Evolutionary conservation across 1,284 basidiomycete genomes (phyloP).

Genomic region (Pholiota adiposa): DNA sequence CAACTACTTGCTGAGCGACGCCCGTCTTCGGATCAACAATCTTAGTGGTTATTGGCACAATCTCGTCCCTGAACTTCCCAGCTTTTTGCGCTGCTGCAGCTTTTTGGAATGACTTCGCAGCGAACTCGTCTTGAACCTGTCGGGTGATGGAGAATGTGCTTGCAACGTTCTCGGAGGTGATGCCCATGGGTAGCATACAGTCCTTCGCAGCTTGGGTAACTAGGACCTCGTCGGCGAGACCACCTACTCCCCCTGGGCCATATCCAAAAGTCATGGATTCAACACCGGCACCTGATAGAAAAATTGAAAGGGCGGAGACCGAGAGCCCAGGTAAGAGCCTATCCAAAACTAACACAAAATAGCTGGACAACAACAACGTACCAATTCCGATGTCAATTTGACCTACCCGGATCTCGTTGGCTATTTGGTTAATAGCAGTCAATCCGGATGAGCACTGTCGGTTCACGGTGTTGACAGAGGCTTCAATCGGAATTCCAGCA

Average conservation of each 20-base stretch:
- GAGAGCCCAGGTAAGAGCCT: too few relatives aligned
- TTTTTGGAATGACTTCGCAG: conserved; percentile 86
- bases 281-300: conserved; percentile 79
- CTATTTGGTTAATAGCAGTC: conserved; percentile 88
- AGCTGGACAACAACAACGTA: conserved; percentile 37
- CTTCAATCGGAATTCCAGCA: conserved; percentile 88
- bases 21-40: conserved; percentile 86
- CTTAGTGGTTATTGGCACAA: conserved; percentile 83
- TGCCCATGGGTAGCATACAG: conserved; percentile 96
- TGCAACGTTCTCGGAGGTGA: conserved; percentile 97
- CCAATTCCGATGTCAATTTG: conserved; percentile 95
- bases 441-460: conserved; percentile 95
- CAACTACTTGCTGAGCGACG: conserved; percentile 77
- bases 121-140: conserved; percentile 81
- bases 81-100: conserved; percentile 88
- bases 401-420: conserved; percentile 83
- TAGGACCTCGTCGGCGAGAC: conserved; percentile 83
- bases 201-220: conserved; percentile 83
- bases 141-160: conserved; percentile 77
- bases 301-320: background rate
- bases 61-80: conserved; percentile 93
- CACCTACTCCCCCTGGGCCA: conserved; percentile 71
- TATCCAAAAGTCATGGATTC: conserved; percentile 95
- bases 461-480: conserved; percentile 89
- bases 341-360: background rate